Evolutionary conservation across 2,329 filamentous ascomycete species (phyloP).

Genomic region (Aspergillus udagawae): DNA sequence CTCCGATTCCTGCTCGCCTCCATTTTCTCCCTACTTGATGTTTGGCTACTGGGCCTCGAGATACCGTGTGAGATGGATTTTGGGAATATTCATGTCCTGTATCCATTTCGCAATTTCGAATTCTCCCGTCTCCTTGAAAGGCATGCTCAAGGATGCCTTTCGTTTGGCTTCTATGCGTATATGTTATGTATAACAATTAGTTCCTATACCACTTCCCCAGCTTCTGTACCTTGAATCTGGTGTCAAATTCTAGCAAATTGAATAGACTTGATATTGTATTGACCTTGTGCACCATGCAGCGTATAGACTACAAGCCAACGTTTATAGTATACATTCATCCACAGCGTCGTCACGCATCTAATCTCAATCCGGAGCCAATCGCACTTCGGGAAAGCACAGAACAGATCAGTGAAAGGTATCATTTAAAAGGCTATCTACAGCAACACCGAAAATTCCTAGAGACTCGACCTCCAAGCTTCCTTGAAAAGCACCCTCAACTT

Average conservation of each 20-base stretch:
- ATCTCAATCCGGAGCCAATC: background rate
- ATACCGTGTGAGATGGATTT: background rate
- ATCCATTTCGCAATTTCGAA: background rate
- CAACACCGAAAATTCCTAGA: background rate
- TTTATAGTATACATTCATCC: background rate
- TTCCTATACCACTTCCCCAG: constrained; percentile 4
- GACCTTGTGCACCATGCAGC: background rate
- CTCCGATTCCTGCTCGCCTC: background rate
- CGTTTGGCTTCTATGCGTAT: constrained; percentile 2
- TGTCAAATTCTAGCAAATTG: background rate
- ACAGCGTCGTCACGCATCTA: background rate
- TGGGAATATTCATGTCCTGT: background rate
- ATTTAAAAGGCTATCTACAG: background rate
- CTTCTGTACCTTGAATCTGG: background rate
- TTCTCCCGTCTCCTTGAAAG: background rate
- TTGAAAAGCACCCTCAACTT: constrained; percentile 66
- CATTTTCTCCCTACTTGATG: background rate
- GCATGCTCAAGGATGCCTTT: background rate
- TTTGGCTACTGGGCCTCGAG: background rate
- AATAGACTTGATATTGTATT: background rate
- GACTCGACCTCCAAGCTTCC: constrained; percentile 54
- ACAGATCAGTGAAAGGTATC: constrained; percentile 6
- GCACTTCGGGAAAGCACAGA: background rate
- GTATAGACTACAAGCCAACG: background rate
- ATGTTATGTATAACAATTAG: constrained; percentile 19